Evolutionary conservation across 345 rosid genomes (phyloP), one percentile per base, ranked within the genome.

Genomic region (Kernera saxatilis): DNA sequence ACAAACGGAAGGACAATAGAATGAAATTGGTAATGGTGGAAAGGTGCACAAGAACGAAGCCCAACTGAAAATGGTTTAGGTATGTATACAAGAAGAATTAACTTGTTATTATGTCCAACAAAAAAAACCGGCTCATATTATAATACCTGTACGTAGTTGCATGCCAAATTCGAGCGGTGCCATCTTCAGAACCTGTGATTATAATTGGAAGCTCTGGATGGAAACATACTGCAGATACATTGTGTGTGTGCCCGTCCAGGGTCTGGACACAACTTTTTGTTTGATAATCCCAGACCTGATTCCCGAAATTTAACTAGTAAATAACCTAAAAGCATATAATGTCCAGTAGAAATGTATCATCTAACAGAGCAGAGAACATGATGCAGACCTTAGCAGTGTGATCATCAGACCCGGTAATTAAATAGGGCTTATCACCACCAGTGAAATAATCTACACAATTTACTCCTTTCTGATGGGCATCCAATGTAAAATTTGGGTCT

Each of bases 371-470:
- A 64, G 46, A 40, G 60, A 57, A 49, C 25, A 37, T 46, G 36
- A 71, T 32, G 41, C 77, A 65, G 27, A 91, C 97, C 92, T 91
- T 91, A 8, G 97, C 97, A 76, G 97, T 88, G 83, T 91, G 95
- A 79, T 91, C 97, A 78, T 91, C 97, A 64, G 97, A 91, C 49
- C 97, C 97, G 11, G 92, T 88, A 53, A 91, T 91, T n/a, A 91
- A 73, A 72, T 88, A 91, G 10, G 97, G 97, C 69, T 91, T 91
- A 79, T 91, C 97, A 65, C 97, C 97, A 73, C 95, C 97, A 1
- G 97, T 88, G 67, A 91, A 91, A 86, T 91, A 91, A 76, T 91
- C 97, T 45, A 91, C 92, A 67, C 97, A 91, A 32, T 91, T 91
- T 9, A 91, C 97, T 60, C 97, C 97, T 84, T 91, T 91, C 79